These are phyloP conservation scores for Inga laurina DNA, from an alignment of 306 rosid genomes.

Conservation along the genomic window DNA sequence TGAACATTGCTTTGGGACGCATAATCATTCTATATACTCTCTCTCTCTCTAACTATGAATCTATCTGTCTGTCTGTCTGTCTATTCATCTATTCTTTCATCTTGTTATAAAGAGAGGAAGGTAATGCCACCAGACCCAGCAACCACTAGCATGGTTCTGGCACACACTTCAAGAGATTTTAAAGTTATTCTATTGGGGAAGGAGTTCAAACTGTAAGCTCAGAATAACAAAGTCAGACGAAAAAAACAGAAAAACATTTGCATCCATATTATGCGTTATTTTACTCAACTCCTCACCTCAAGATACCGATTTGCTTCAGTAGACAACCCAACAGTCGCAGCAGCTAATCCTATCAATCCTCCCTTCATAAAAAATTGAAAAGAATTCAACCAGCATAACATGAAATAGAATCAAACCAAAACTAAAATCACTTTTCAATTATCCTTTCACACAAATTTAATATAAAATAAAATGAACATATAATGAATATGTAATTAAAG, in stretches of 20 bases:
- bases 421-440: not conserved
- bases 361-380: constrained; percentile 44
- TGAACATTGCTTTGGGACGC: not conserved
- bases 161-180: not conserved
- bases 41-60: not conserved
- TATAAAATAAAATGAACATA: not conserved
- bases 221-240: not conserved
- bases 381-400: not conserved
- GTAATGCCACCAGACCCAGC: not conserved
- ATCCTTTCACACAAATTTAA: not conserved
- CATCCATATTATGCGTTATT: not conserved
- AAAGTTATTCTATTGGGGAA: not conserved
- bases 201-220: not conserved
- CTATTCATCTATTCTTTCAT: not conserved
- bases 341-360: constrained; percentile 82
- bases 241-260: not conserved
- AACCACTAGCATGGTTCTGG: not conserved
- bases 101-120: not conserved
- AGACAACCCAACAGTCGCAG: constrained; percentile 76
- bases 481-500: not conserved
- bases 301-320: constrained; percentile 74
- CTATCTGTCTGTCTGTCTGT: no score
- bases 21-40: not conserved
- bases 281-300: constrained; percentile 51
- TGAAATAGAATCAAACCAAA: constrained; percentile 14